Evolutionary conservation across 805 yeast genomes (phyloP), one percentile per base, ranked within the genome.

Genomic region (Dipodascus geniculatus): DNA sequence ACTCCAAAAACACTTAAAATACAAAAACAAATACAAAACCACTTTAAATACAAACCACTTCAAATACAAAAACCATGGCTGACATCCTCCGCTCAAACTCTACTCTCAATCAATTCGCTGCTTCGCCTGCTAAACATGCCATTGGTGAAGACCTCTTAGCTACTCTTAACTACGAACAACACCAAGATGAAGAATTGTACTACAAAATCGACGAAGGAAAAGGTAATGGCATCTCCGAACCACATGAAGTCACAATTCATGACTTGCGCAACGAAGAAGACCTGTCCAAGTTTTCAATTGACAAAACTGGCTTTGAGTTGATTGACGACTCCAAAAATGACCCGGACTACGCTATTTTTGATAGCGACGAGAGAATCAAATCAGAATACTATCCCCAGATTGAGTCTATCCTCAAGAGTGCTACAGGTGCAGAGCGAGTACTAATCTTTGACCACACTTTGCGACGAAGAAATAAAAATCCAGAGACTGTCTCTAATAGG

Each of bases 381-480:
- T 20, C 23, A 8, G 57, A 56, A 24, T 60, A 60, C 53, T 60
- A 60, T 47, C 61, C 62, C 9, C 55, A 49, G 17, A 58, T 58
- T 11, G 52, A 55, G 24, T 47, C 49, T 17, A 54, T 61, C 20
- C 48, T 60, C 22, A 60, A 60, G 50, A 50, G 53, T 16, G 22
- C n/a, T 20, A 60, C 63, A 38, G 63, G 63, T 19, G 63, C 60
- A 3, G 6, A 48, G 22, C 52, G 55, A 17, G 61, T 59, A 16
- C 20, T 56, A 35, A 51, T 60, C 23, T 60, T 60, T 48, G 63
- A 60, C 35, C 60, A 60, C 42, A 60, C 63, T 8, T 51, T 60
- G 28, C 57, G 62, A 23, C 42, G 60, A 2, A 4, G 24, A 22
- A 38, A 38, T 38, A 48, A 31, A 2, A 52, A 48, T 9, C 54